A percentile compares a stretch with the other conserved stretches of the same genome.
phyloP scores from a whole-genome alignment of 805 yeast species.

The Kodamaea kaohsiungensis region DNA sequence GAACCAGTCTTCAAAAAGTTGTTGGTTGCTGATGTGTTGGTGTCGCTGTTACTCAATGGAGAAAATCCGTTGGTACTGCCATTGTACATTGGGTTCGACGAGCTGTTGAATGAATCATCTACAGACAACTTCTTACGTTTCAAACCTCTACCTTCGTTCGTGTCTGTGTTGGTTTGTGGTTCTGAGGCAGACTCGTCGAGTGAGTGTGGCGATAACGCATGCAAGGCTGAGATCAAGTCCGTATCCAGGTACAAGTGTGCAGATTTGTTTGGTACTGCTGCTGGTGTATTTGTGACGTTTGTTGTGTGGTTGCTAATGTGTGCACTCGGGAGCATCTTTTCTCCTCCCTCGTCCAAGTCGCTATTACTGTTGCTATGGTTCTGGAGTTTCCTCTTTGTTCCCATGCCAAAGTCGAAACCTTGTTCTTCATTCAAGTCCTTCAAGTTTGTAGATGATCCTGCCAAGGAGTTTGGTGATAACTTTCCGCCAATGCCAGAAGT shows the following conservation, averaged over 20 bases:
- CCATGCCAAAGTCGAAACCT: neutral
- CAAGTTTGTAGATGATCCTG: constrained; percentile 24
- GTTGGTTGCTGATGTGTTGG: constrained; percentile 29
- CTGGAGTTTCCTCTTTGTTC: constrained; percentile 9
- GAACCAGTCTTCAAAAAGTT: constrained; percentile 6
- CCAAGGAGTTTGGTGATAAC: constrained; percentile 21
- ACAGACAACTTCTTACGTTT: constrained; percentile 52
- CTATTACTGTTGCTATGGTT: constrained; percentile 13
- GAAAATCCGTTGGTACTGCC: constrained; percentile 42
- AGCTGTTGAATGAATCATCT: constrained; percentile 41
- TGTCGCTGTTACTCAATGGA: constrained; percentile 49
- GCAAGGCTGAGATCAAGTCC: constrained; percentile 14
- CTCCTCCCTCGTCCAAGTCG: constrained; percentile 4
- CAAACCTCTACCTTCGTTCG: constrained; percentile 38
- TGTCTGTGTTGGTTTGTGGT: constrained; percentile 39
- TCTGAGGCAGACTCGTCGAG: constrained; percentile 62
- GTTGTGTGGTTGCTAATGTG: constrained; percentile 4
- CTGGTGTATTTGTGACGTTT: constrained; percentile 6
- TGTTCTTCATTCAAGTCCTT: constrained; percentile 11
- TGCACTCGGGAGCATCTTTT: neutral
- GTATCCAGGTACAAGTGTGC: constrained; percentile 4
- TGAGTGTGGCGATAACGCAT: constrained; percentile 61
- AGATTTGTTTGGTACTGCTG: constrained; percentile 2
- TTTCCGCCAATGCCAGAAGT: constrained; percentile 12
- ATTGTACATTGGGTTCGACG: constrained; percentile 40